Evolutionary conservation across 2,329 filamentous ascomycete genomes (phyloP).

Genomic region (Clarireedia monteithiana): DNA sequence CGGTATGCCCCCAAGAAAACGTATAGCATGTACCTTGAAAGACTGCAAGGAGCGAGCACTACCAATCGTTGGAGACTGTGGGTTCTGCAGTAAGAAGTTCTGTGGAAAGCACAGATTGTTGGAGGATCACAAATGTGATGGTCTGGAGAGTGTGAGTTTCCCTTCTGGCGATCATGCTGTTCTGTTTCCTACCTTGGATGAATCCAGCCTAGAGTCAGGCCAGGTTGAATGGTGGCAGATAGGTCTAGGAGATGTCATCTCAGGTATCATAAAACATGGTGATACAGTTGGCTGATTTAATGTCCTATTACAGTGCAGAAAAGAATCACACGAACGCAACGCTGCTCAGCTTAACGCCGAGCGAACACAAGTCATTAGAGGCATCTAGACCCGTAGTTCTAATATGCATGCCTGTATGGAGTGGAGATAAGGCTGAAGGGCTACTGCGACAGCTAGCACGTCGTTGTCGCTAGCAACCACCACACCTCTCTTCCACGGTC

Average conservation of each 20-base stretch:
- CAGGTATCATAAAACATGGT: slow-evolving; percentile 29
- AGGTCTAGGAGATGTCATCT: slow-evolving; percentile 29
- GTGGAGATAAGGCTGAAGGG: too few relatives aligned
- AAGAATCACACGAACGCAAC: slow-evolving; percentile 91
- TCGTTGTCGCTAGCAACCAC: too few relatives aligned
- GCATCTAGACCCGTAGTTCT: slow-evolving; percentile 48
- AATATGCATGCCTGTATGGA: too few relatives aligned
- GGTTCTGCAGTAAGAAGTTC: slow-evolving; percentile 88
- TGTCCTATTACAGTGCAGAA: slow-evolving; percentile 63
- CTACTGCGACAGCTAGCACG: too few relatives aligned
- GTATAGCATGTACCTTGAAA: slow-evolving; percentile 76
- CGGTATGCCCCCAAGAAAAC: slow-evolving; percentile 61
- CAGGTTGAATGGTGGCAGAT: slow-evolving; percentile 32
- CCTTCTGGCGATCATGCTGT: neutral
- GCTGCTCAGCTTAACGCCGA: slow-evolving; percentile 87
- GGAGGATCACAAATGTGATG: slow-evolving; percentile 89
- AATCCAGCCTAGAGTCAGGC: neutral
- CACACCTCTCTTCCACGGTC: too few relatives aligned
- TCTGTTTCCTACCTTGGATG: neutral
- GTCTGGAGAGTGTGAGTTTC: slow-evolving; percentile 72
- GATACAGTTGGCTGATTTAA: neutral
- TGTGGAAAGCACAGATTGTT: slow-evolving; percentile 91
- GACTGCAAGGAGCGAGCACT: slow-evolving; percentile 83
- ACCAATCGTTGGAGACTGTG: slow-evolving; percentile 92
- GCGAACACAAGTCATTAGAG: slow-evolving; percentile 88